Percentiles rank a stretch among this genome's conserved stretches.
Evolutionary conservation across 176 grass and related monocot genomes (phyloP).

Genomic region (Phoenix roebelenii): DNA sequence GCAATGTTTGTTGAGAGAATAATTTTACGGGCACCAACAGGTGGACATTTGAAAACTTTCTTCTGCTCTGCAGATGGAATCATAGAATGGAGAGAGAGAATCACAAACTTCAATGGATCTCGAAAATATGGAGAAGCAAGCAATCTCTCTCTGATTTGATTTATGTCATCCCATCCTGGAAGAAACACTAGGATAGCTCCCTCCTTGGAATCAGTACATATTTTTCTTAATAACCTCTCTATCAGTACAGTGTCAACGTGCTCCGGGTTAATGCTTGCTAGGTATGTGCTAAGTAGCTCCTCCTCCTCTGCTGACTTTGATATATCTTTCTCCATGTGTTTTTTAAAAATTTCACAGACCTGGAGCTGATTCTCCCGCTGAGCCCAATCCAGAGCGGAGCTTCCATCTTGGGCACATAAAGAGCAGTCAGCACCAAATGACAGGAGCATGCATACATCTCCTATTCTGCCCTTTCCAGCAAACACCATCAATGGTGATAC

Average conservation of each 20-base stretch:
- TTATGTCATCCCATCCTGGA: slow-evolving; percentile 99
- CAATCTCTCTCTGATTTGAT: slow-evolving; percentile 64
- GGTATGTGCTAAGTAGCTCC: slow-evolving; percentile 67
- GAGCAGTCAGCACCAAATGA: slow-evolving; percentile 85
- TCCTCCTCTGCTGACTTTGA: slow-evolving; percentile 51
- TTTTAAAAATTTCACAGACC: slow-evolving; percentile 58
- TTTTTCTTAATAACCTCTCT: slow-evolving; percentile 57
- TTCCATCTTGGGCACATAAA: slow-evolving; percentile 50
- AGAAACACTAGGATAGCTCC: slow-evolving; percentile 92
- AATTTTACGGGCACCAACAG: slow-evolving; percentile 74
- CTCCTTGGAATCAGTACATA: slow-evolving; percentile 67
- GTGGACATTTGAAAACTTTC: slow-evolving; percentile 74
- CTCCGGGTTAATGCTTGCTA: slow-evolving; percentile 60
- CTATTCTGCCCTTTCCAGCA: slow-evolving; percentile 69
- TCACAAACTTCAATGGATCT: slow-evolving; percentile 57
- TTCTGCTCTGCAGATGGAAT: slow-evolving; percentile 81
- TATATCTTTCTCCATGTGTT: slow-evolving; percentile 50
- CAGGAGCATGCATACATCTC: slow-evolving; percentile 88
- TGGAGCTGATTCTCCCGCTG: slow-evolving; percentile 65
- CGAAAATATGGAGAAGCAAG: slow-evolving; percentile 57
- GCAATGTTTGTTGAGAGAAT: slow-evolving; percentile 97
- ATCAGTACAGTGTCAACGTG: slow-evolving; percentile 76
- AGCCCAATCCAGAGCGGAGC: slow-evolving; percentile 65
- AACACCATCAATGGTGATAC: slow-evolving; percentile 90
- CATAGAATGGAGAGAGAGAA: slow-evolving; percentile 89